Base-by-base conservation (phyloP, 164 flowering plant species). In the Dillenia suffruticosa region DNA sequence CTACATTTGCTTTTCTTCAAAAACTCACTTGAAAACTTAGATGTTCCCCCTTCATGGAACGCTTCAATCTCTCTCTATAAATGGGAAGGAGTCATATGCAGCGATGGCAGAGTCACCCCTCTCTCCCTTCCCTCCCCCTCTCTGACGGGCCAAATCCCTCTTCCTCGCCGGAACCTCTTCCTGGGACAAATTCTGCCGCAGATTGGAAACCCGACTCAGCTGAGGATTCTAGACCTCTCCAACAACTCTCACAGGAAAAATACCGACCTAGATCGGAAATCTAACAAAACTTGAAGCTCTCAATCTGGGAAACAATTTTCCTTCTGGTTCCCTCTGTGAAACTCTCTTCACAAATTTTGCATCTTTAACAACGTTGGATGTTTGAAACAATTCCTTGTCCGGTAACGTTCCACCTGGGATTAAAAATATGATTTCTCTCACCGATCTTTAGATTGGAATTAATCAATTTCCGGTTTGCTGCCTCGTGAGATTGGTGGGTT, bases 401-500 rank as follows among this genome's bases (percentile, higher is more conserved):
- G 92, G 90, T 15, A 12, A 43, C 2, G 77, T 87, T 16, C 88
- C 96, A 1, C 65, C 77, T 2, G 82, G 82, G 63, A 76, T 89
- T 24, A 84, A 87, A 8, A 61, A 68, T 14, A 65, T 85, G 59
- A 62, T 58, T 49, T 79, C 75, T 49, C 76, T 89, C 13, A 79
- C 82, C 13, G 80, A 76, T 58, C 86, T 89, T 51, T 87, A 73
- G 67, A 68, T 87, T 44, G 96, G 92, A 22, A 67, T 64, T 12
- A 87, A 89, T 75, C 59, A 61, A 1, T 83, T 89, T 72, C 88
- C 24, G 92, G 96, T 10, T 58, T n/a, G 40, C 62, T 89, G 22
- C 96, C 96, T 10, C 69, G 67, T 1, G 88, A 85, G 65, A 79
- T 85, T 2, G 92, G 96, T 10, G 40, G 60, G 9, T 83, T 89